Evolutionary conservation across 768 basidiomycete species (phyloP).

Genomic region (Tephrocybe sp.): DNA sequence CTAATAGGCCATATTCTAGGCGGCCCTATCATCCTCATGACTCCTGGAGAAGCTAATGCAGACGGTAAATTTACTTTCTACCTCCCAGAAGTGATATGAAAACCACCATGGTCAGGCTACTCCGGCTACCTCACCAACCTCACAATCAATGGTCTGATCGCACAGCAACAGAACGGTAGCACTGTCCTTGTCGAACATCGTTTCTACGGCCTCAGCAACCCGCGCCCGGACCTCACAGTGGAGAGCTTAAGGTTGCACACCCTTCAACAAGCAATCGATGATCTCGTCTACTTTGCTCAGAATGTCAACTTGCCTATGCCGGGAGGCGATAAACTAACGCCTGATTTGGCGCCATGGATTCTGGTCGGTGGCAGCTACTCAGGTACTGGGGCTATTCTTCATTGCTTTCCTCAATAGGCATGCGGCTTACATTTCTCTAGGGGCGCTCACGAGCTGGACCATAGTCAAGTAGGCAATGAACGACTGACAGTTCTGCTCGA

Average conservation of each 20-base stretch:
- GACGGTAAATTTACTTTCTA: conserved; percentile 31
- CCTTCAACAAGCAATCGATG: conserved; percentile 73
- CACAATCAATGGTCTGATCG: conserved; percentile 62
- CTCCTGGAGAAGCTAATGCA: conserved; percentile 65
- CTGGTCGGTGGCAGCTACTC: conserved; percentile 53
- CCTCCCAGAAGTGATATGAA: background rate
- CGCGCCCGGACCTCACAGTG: conserved; percentile 56
- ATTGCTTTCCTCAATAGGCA: background rate
- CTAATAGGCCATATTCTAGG: conserved; percentile 24
- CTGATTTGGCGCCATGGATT: conserved; percentile 50
- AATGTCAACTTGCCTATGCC: conserved; percentile 69
- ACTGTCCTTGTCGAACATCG: conserved; percentile 69
- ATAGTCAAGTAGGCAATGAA: conserved; percentile 59
- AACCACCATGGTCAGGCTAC: conserved; percentile 30
- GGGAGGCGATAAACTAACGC: conserved; percentile 55
- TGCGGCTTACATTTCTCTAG: conserved; percentile 1
- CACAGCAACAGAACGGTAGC: conserved; percentile 63
- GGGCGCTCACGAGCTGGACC: conserved; percentile 53
- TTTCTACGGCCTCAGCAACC: conserved; percentile 75
- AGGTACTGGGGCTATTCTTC: too few species aligned
- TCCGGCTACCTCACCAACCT: conserved; percentile 60
- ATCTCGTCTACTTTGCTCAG: conserved; percentile 67
- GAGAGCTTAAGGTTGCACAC: conserved; percentile 60
- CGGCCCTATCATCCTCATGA: conserved; percentile 62
- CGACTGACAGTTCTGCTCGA: background rate